Conservation (phyloP, 495 filamentous ascomycete genomes). For the Talaromyces liani region DNA sequence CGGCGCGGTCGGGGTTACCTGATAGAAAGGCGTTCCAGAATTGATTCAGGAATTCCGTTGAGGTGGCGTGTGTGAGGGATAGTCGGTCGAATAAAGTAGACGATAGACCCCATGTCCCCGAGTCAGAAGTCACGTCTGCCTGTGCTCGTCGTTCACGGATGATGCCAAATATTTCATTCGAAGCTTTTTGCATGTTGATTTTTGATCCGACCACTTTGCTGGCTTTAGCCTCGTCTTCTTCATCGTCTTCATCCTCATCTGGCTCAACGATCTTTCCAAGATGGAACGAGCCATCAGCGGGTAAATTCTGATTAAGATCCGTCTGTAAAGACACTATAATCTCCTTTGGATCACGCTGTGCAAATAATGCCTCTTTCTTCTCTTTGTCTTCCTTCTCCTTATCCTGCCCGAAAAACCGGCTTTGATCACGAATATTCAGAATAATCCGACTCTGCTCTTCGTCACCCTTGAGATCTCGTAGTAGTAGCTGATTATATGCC, state of each 20-base stretch:
- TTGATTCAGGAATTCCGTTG: constrained; percentile 89
- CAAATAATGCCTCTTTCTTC: constrained; percentile 50
- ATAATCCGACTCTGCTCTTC: constrained; percentile 64
- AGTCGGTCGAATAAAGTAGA: constrained; percentile 61
- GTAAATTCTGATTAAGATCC: constrained; percentile 46
- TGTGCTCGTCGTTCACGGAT: constrained; percentile 35
- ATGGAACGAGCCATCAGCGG: constrained; percentile 50
- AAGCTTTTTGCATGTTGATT: constrained; percentile 26
- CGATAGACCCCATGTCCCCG: constrained; percentile 57
- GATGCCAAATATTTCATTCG: constrained; percentile 35
- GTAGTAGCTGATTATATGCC: constrained; percentile 61
- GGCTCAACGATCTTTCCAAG: constrained; percentile 45
- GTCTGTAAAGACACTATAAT: constrained; percentile 56
- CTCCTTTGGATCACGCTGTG: constrained; percentile 57
- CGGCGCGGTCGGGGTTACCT: constrained; percentile 66
- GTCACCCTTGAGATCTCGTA: constrained; percentile 79
- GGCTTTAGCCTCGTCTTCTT: constrained; percentile 38
- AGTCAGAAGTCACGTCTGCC: constrained; percentile 21
- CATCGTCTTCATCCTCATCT: constrained; percentile 49
- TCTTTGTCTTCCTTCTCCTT: constrained; percentile 47
- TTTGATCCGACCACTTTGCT: constrained; percentile 30
- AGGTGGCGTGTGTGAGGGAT: constrained; percentile 81
- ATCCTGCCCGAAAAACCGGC: constrained; percentile 64
- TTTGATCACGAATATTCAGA: constrained; percentile 82
- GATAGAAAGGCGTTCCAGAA: constrained; percentile 90